Evolutionary conservation across 768 basidiomycete genomes (phyloP), one percentile per base, ranked within the genome.

Genomic region (Tylopilus sp.): DNA sequence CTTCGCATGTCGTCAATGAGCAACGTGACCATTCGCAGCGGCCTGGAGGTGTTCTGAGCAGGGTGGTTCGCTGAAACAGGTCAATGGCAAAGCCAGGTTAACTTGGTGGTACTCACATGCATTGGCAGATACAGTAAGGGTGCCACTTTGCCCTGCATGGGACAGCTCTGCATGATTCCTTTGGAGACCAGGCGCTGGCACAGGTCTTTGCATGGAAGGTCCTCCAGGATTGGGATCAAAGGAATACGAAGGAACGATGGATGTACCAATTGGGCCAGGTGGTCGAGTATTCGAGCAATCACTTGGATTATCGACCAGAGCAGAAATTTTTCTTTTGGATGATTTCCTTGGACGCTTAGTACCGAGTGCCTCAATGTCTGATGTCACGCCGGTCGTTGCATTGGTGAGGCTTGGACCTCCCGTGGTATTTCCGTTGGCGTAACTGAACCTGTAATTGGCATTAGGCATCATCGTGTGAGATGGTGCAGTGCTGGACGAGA

Each of bases 1-100:
- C 73, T 77, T 31, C 87, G 78, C 44, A 71, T 54, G 56, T 88
- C 87, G 48, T 81, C 76, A 12, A 88, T 87, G 8, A 88, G 73
- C 36, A 89, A 57, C 11, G 86, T 89, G 9, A 89, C 69, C 69
- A 86, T 78, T 39, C 82, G 75, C 50, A 74, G 9, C 12, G 63
- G 65, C 38, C 57, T 31, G 46, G 51, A 44, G 52, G 42, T 35
- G 53, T 41, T 41, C 41, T 52, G 59, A 50, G 50, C 44, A 56
- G 45, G 31, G 30, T 33, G 43, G 48, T 61, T 44, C 20, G 55
- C 61, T 58, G 41, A 35, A 51, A 47, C 43, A 20, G 43, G 18
- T 61, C 44, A 62, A 18, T 8, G 52, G 31, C 26, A 38, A 5
- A 0, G 18, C 43, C 58, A 33, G 2, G 23, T 44, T 30, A 5